Evolutionary conservation across 2,329 filamentous ascomycete genomes (phyloP).

Genomic region (Arthrobotrys conoides): DNA sequence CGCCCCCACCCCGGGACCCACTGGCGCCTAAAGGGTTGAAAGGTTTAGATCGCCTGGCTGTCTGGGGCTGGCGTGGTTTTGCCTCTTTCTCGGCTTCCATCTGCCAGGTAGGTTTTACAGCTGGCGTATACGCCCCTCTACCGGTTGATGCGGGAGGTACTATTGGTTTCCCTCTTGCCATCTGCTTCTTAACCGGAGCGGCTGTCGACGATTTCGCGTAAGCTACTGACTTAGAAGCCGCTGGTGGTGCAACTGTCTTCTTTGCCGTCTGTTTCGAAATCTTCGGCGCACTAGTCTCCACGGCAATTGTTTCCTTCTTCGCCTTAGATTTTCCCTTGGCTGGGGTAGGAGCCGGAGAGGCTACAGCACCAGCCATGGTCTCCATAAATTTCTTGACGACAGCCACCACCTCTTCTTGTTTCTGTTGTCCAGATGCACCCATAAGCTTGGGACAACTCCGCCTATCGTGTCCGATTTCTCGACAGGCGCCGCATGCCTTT

Average conservation of each 20-base stretch:
- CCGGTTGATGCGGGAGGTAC: no score
- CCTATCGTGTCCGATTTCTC: conserved; percentile 52
- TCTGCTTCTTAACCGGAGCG: no score
- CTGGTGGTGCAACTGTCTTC: no score
- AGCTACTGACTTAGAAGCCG: no score
- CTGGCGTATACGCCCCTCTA: no score
- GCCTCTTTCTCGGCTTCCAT: neutral
- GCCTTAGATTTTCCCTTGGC: conserved; percentile 6
- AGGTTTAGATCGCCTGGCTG: conserved; percentile 14
- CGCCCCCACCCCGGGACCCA: conserved; percentile 30
- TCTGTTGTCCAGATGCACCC: neutral
- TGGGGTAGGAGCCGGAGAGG: neutral
- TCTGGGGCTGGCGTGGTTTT: conserved; percentile 13
- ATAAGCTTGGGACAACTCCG: conserved; percentile 38
- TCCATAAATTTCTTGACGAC: conserved; percentile 34
- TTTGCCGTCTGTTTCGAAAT: conserved; percentile 9
- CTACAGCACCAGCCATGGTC: neutral
- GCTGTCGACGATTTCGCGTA: no score
- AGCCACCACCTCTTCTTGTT: conserved; percentile 20
- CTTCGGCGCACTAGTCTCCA: neutral
- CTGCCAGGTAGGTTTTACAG: no score
- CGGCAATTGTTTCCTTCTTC: neutral
- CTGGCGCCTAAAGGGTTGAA: conserved; percentile 9
- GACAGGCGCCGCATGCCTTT: conserved; percentile 53
- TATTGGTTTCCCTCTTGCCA: no score